phyloP scores from a whole-genome alignment of 2,329 filamentous ascomycete species.

The Ophiognomonia clavigignenti-juglandacearum region DNA sequence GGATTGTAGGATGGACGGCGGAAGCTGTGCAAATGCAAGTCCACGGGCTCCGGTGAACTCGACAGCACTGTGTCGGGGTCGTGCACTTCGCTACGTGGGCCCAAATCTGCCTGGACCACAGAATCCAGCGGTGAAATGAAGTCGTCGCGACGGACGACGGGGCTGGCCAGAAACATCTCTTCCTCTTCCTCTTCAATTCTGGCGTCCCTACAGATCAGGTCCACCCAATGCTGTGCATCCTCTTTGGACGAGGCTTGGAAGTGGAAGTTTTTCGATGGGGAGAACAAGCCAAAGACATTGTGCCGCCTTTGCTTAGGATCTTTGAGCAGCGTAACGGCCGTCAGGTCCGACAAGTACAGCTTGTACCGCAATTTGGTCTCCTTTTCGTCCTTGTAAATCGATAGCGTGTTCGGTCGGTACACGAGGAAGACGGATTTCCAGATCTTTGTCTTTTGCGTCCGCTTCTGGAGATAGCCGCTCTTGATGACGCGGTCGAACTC shows the following conservation, averaged over 20 bases:
- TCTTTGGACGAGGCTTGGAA: slow-evolving; percentile 69
- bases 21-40: slow-evolving; percentile 29
- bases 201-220: slow-evolving; percentile 71
- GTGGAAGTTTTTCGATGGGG: slow-evolving; percentile 85
- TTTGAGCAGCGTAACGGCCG: slow-evolving; percentile 81
- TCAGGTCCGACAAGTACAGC: slow-evolving; percentile 82
- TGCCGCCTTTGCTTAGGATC: slow-evolving; percentile 83
- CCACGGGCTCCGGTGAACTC: slow-evolving; percentile 58
- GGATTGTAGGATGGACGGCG: slow-evolving; percentile 52
- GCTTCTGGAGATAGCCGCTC: slow-evolving; percentile 78
- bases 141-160: slow-evolving; percentile 47
- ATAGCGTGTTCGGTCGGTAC: slow-evolving; percentile 82
- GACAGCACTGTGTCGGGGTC: slow-evolving; percentile 42
- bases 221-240: slow-evolving; percentile 84
- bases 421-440: slow-evolving; percentile 92
- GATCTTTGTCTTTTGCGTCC: slow-evolving; percentile 90
- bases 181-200: slow-evolving; percentile 86
- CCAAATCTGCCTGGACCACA: slow-evolving; percentile 9
- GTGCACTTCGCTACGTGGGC: slow-evolving; percentile 14
- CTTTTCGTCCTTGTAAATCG: slow-evolving; percentile 87
- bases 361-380: slow-evolving; percentile 88
- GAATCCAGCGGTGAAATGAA: slow-evolving; percentile 26
- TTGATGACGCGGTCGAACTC: slow-evolving; percentile 94
- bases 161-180: slow-evolving; percentile 71
- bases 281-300: slow-evolving; percentile 89